Evolutionary conservation across 148 eudicot species (phyloP).

Genomic region (Suaeda aralocaspica): DNA sequence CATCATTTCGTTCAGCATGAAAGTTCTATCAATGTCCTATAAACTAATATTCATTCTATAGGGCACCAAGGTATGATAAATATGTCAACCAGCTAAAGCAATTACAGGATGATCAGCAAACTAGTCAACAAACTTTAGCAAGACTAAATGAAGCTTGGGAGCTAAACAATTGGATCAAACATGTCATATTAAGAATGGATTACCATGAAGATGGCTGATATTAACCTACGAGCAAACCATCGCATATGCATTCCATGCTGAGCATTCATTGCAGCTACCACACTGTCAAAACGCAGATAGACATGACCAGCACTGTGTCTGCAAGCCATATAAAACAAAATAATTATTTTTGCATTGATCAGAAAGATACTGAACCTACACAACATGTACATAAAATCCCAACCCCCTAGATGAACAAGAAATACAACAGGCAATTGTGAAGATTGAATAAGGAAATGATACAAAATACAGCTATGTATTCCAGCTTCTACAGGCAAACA

Average conservation of each 20-base stretch:
- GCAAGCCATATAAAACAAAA: conserved; percentile 16
- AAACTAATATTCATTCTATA: too few species aligned
- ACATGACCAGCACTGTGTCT: conserved; percentile 93
- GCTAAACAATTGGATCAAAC: conserved; percentile 4
- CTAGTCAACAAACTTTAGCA: background rate
- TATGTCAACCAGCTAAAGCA: background rate
- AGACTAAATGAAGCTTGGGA: background rate
- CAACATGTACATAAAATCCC: too few species aligned
- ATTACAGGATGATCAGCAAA: background rate
- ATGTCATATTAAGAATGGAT: conserved; percentile 16
- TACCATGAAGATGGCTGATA: conserved; percentile 88
- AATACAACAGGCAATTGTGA: background rate
- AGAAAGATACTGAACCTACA: background rate
- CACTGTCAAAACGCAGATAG: conserved; percentile 69
- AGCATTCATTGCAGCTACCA: conserved; percentile 70
- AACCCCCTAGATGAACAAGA: background rate
- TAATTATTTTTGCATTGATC: background rate
- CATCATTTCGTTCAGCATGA: background rate
- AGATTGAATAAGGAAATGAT: background rate
- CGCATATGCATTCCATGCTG: conserved; percentile 84
- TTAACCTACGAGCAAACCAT: conserved; percentile 91
- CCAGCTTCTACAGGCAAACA: background rate
- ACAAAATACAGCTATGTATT: background rate
- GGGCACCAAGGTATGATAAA: background rate
- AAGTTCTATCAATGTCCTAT: background rate